Evolutionary conservation across 1,284 basidiomycete species (phyloP).

Genomic region (Papiliotrema fonsecae): DNA sequence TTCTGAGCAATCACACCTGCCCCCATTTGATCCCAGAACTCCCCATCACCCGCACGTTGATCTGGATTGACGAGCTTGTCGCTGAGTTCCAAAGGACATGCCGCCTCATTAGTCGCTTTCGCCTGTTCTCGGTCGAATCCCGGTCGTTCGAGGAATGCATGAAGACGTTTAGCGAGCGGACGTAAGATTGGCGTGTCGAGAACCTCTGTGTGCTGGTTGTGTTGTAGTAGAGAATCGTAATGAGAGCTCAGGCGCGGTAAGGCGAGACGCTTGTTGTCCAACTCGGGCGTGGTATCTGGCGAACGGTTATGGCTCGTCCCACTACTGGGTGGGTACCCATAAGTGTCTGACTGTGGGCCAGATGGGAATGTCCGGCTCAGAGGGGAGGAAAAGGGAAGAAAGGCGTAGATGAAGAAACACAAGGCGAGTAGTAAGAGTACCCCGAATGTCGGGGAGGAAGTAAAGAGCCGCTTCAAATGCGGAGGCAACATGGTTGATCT

Average conservation of each 20-base stretch:
- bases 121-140: conserved; percentile 19
- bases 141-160: conserved; percentile 35
- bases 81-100: conserved; percentile 32
- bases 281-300: background rate
- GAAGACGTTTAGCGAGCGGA: conserved; percentile 19
- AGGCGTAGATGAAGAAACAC: background rate
- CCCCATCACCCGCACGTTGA: conserved; percentile 40
- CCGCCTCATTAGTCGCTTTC: conserved; percentile 13
- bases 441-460: background rate
- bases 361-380: too few species aligned
- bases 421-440: background rate
- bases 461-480: background rate
- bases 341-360: too few species aligned
- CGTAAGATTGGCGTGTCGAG: conserved; percentile 12
- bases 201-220: too few species aligned
- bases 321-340: background rate
- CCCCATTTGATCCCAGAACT: conserved; percentile 40
- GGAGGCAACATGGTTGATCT: background rate
- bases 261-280: background rate
- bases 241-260: background rate
- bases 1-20: conserved; percentile 32
- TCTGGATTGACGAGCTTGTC: conserved; percentile 46
- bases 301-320: too few species aligned
- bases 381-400: background rate
- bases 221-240: background rate